These are phyloP conservation scores for Catharanthus roseus DNA, from an alignment of 257 asterid genomes.

Conservation along the genomic window DNA sequence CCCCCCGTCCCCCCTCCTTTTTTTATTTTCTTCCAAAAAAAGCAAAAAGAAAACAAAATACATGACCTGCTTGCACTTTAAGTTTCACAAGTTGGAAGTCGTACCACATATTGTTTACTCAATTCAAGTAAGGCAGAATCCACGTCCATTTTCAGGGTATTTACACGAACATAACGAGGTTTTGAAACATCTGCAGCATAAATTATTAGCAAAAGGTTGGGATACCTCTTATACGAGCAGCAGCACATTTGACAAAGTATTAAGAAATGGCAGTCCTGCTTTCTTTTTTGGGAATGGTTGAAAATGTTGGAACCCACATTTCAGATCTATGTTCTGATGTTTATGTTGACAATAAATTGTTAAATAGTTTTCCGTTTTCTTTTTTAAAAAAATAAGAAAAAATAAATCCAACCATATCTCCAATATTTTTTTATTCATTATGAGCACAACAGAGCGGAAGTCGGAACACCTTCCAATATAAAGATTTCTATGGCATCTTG, in stretches of 20 bases:
- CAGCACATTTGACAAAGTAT: background rate
- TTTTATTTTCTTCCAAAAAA: too few species aligned
- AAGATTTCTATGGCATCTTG: background rate
- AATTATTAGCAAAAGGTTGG: background rate
- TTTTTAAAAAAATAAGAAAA: background rate
- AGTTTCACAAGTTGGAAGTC: conserved; percentile 2
- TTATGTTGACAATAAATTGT: background rate
- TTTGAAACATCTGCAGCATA: conserved; percentile 53
- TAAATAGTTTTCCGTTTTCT: background rate
- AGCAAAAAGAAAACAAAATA: background rate
- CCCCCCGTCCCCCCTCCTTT: too few species aligned
- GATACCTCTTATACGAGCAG: background rate
- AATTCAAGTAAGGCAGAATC: conserved; percentile 53
- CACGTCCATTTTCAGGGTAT: conserved; percentile 67
- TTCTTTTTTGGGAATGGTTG: background rate
- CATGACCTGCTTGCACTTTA: background rate
- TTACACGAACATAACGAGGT: conserved; percentile 91
- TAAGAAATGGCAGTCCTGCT: background rate
- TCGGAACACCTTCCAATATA: background rate
- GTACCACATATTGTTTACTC: conserved; percentile 53
- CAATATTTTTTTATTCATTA: background rate
- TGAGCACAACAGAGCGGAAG: too few species aligned
- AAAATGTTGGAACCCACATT: background rate
- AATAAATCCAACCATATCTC: background rate
- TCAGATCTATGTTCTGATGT: background rate